A percentile compares a stretch with the other conserved stretches of the same genome.
phyloP scores from a whole-genome alignment of 2,329 filamentous ascomycete species.

The Raffaelea arxii region DNA sequence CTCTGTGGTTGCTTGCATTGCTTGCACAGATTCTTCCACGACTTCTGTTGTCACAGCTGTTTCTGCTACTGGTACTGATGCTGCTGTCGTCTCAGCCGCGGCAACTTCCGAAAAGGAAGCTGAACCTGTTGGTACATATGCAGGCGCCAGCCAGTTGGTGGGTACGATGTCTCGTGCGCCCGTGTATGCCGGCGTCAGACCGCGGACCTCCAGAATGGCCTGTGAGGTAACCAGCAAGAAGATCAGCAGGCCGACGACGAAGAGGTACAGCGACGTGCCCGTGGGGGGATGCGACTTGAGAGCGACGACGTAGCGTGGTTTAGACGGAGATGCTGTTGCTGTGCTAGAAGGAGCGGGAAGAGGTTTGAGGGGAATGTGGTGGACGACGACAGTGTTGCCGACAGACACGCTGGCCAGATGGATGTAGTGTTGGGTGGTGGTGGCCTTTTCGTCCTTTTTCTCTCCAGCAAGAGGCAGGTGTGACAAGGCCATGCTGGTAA shows the following conservation, averaged over 20 bases:
- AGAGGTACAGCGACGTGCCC: slow-evolving; percentile 39
- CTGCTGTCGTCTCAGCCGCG: slow-evolving; percentile 13
- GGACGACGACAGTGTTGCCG: slow-evolving; percentile 68
- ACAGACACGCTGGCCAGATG: slow-evolving; percentile 76
- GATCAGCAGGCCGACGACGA: slow-evolving; percentile 46
- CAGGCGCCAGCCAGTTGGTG: slow-evolving; percentile 19
- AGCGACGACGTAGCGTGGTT: slow-evolving; percentile 59
- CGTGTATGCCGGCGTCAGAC: slow-evolving; percentile 44
- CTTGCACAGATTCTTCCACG: too few species aligned
- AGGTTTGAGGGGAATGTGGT: slow-evolving; percentile 61
- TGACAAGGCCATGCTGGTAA: slow-evolving; percentile 51
- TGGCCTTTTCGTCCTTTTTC: slow-evolving; percentile 22
- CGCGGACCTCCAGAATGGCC: slow-evolving; percentile 54
- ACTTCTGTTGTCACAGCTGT: neutral
- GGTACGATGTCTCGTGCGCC: slow-evolving; percentile 48
- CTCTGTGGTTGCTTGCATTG: too few species aligned
- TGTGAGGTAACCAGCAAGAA: slow-evolving; percentile 54
- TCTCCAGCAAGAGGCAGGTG: too few species aligned
- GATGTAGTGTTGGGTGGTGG: slow-evolving; percentile 35
- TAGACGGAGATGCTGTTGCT: slow-evolving; percentile 14
- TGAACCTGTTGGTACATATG: neutral
- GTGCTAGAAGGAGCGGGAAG: slow-evolving; percentile 23
- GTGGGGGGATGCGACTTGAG: slow-evolving; percentile 44
- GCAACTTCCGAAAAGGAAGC: too few species aligned
- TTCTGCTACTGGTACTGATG: slow-evolving; percentile 5